phyloP scores from a whole-genome alignment of 768 basidiomycete genomes.

The Mycena polygramma region DNA sequence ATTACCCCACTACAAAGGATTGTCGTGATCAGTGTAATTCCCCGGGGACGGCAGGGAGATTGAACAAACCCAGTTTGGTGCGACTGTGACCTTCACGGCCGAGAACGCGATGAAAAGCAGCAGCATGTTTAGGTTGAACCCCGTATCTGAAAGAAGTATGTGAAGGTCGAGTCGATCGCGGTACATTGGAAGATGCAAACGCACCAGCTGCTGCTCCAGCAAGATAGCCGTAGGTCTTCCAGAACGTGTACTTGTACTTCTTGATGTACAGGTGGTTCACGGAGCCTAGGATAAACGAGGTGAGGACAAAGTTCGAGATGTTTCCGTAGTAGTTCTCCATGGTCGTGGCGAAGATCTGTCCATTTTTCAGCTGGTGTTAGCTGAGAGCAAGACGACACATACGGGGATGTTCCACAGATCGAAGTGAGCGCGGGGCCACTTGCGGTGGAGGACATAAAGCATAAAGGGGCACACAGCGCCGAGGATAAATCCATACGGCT shows the following conservation, averaged over 20 bases:
- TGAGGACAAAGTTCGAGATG: slow-evolving; percentile 39
- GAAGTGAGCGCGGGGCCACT: slow-evolving; percentile 38
- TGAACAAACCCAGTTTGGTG: slow-evolving; percentile 40
- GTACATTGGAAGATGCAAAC: too few relatives aligned
- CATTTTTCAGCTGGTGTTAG: background rate
- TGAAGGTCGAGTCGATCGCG: too few relatives aligned
- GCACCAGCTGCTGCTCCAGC: slow-evolving; percentile 37
- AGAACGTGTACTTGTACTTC: slow-evolving; percentile 41
- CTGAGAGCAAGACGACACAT: background rate
- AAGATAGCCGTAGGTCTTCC: slow-evolving; percentile 45
- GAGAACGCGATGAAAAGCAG: slow-evolving; percentile 44
- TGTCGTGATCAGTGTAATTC: background rate
- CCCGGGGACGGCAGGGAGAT: too few relatives aligned
- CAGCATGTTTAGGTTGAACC: slow-evolving; percentile 45
- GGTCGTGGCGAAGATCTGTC: slow-evolving; percentile 38
- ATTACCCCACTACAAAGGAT: slow-evolving; percentile 40
- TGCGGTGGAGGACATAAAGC: slow-evolving; percentile 41
- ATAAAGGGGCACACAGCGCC: slow-evolving; percentile 39
- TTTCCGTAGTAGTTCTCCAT: slow-evolving; percentile 42
- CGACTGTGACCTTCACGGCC: slow-evolving; percentile 39
- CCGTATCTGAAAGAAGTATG: slow-evolving; percentile 33
- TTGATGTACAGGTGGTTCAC: slow-evolving; percentile 44
- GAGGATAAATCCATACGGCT: slow-evolving; percentile 44
- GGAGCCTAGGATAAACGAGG: slow-evolving; percentile 40
- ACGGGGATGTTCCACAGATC: slow-evolving; percentile 41